Evolutionary conservation across 208 protist species (phyloP).

Genomic region (Phytomonas sp.): DNA sequence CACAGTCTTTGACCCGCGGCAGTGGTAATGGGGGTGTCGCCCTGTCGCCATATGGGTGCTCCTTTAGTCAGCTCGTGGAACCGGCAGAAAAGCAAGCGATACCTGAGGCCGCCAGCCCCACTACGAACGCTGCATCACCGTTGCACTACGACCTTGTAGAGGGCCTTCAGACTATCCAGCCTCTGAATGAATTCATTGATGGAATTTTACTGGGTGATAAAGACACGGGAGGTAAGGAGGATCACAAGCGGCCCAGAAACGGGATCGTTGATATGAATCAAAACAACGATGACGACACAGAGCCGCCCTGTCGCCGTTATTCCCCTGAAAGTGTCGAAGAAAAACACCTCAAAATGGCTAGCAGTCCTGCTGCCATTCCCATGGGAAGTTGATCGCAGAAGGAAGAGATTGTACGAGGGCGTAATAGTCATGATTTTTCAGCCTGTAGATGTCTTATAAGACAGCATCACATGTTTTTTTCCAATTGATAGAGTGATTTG

Average conservation of each 20-base stretch:
- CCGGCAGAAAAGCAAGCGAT: not conserved
- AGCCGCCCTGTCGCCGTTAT: not conserved
- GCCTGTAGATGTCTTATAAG: not conserved
- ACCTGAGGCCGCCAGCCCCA: not conserved
- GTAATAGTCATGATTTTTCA: not conserved
- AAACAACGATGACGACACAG: not conserved
- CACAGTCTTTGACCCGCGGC: not conserved
- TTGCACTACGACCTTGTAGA: slow-evolving; percentile 6
- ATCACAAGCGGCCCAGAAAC: not conserved
- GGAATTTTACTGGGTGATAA: not conserved
- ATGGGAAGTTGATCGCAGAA: not conserved
- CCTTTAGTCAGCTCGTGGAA: not conserved
- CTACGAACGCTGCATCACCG: not conserved
- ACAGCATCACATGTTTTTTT: not conserved
- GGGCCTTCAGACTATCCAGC: not conserved
- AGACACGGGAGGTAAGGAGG: not conserved
- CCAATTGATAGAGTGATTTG: not conserved
- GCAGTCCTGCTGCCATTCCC: not conserved
- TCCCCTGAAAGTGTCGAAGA: not conserved
- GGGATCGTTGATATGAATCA: not conserved
- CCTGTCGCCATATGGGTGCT: not conserved
- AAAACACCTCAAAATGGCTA: not conserved
- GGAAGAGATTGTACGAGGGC: not conserved
- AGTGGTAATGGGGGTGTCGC: not conserved
- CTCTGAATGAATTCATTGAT: not conserved